A percentile compares a stretch with the other conserved stretches of the same genome.
These are phyloP conservation scores for Clavariopsis aquatica DNA, from an alignment of 495 filamentous ascomycete species.

Conservation along the genomic window DNA sequence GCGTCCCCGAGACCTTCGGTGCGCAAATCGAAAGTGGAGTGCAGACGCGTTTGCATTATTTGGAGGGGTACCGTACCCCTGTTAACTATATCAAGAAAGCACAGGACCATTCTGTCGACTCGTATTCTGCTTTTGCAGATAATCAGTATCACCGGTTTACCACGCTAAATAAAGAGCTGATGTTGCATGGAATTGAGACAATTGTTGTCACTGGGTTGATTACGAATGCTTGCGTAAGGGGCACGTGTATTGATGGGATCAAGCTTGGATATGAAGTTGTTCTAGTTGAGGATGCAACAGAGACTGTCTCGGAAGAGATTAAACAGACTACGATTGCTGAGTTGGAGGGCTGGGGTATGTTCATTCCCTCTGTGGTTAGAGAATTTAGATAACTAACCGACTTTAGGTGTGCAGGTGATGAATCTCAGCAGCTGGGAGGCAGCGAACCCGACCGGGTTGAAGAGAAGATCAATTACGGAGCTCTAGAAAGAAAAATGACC, in stretches of 20 bases:
- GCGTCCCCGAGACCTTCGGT: conserved; percentile 41
- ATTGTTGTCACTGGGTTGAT: conserved; percentile 40
- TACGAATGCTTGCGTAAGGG: conserved; percentile 42
- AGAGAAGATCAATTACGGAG: neutral
- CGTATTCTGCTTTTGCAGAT: conserved; percentile 38
- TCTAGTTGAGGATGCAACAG: conserved; percentile 41
- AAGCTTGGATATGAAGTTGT: conserved; percentile 43
- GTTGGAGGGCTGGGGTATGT: conserved; percentile 34
- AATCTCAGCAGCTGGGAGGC: conserved; percentile 39
- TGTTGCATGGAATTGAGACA: conserved; percentile 39
- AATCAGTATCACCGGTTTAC: conserved; percentile 45
- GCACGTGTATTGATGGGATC: conserved; percentile 40
- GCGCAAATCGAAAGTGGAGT: conserved; percentile 40
- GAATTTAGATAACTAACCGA: neutral
- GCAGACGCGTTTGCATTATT: conserved; percentile 33
- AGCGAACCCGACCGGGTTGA: conserved; percentile 18
- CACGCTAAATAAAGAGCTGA: conserved; percentile 39
- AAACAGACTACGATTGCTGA: conserved; percentile 38
- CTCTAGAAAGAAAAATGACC: too few species aligned
- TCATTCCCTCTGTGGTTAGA: neutral
- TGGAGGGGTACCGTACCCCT: conserved; percentile 39
- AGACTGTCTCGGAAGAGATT: conserved; percentile 27
- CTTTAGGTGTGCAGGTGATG: conserved; percentile 37
- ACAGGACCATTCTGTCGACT: conserved; percentile 36
- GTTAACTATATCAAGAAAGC: conserved; percentile 45